A percentile compares a stretch with the other conserved stretches of the same genome.
Evolutionary conservation across 164 flowering plant genomes (phyloP).

Genomic region (Aristolochia fimbriata): DNA sequence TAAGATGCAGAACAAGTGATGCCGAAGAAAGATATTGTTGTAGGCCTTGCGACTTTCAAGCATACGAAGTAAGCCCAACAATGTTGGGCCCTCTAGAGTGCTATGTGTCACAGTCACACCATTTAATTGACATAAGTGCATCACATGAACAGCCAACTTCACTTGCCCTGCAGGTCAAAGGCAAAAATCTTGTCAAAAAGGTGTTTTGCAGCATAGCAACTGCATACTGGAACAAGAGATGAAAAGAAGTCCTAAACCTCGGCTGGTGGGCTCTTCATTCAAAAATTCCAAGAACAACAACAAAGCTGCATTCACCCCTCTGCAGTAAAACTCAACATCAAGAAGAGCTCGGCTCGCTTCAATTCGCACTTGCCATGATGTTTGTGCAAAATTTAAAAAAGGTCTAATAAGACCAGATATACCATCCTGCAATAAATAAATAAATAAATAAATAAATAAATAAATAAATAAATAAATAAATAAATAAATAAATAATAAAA

Average conservation of each 20-base stretch:
- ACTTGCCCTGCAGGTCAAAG: constrained; percentile 55
- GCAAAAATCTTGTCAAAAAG: constrained; percentile 3
- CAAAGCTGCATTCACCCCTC: constrained; percentile 69
- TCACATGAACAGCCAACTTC: constrained; percentile 59
- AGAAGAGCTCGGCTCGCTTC: constrained; percentile 86
- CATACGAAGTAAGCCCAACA: constrained; percentile 55
- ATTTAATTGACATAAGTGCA: constrained; percentile 61
- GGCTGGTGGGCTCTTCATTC: constrained; percentile 58
- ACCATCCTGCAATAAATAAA: constrained; percentile 72
- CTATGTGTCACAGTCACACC: constrained; percentile 25
- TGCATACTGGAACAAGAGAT: not conserved
- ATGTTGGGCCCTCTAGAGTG: constrained; percentile 39
- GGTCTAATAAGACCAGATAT: constrained; percentile 64
- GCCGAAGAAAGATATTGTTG: constrained; percentile 80
- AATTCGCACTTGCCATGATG: constrained; percentile 71
- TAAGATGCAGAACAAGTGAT: constrained; percentile 78
- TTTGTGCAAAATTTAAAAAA: constrained; percentile 33
- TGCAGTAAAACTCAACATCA: constrained; percentile 65
- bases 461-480: too few relatives aligned
- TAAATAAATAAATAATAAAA: too few relatives aligned
- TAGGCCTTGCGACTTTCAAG: constrained; percentile 71
- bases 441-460: too few relatives aligned
- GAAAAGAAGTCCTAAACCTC: constrained; percentile 38
- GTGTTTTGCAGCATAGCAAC: not conserved
- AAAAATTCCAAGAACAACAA: constrained; percentile 47